phyloP scores from a whole-genome alignment of 257 asterid genomes.

The Capsicum rhomboideum region DNA sequence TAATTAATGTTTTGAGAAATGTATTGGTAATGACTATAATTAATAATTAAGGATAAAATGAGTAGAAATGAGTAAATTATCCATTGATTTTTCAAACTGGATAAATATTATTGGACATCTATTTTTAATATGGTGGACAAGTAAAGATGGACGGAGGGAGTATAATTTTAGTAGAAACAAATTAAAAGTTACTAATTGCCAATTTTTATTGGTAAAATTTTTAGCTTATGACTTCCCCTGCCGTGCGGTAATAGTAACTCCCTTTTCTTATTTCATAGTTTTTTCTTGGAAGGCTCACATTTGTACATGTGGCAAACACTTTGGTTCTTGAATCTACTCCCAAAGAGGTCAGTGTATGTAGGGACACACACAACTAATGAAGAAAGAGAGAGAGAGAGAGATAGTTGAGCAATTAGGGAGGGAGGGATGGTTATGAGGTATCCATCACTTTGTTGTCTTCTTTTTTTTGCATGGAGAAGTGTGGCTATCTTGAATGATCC shows the following conservation, averaged over 20 bases:
- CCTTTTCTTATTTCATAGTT: not conserved
- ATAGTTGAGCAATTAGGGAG: not conserved
- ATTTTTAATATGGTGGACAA: too few species aligned
- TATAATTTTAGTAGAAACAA: not conserved
- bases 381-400: not conserved
- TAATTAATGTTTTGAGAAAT: too few species aligned
- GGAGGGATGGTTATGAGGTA: not conserved
- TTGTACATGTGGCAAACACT: not conserved
- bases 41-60: too few species aligned
- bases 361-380: not conserved
- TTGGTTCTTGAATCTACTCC: not conserved
- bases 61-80: too few species aligned
- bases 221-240: not conserved
- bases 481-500: slow-evolving; percentile 46
- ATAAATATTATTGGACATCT: too few species aligned
- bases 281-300: not conserved
- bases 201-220: not conserved
- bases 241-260: not conserved
- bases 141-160: too few species aligned
- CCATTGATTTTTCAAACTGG: too few species aligned
- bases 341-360: not conserved
- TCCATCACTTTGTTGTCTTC: not conserved
- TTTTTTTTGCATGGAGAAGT: slow-evolving; percentile 25
- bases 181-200: too few species aligned
- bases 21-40: too few species aligned